phyloP scores from a whole-genome alignment of 2,329 filamentous ascomycete species.

The Nigrograna mackinnonii region DNA sequence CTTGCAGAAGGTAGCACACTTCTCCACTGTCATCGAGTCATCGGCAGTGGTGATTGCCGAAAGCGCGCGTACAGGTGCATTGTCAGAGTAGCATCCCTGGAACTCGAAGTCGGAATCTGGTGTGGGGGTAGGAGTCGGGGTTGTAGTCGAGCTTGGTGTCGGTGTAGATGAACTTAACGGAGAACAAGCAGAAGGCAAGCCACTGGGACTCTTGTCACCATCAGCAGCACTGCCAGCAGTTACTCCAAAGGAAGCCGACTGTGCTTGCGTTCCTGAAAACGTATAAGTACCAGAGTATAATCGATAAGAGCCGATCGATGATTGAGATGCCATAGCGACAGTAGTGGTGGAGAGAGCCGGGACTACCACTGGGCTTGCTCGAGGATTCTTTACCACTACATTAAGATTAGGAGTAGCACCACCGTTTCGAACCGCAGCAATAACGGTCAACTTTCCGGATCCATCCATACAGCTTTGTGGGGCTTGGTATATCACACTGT shows the following conservation, averaged over 20 bases:
- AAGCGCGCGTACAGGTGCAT: conserved; percentile 15
- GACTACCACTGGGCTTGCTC: conserved; percentile 20
- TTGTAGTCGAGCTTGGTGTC: not conserved
- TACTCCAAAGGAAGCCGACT: conserved; percentile 22
- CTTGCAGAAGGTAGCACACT: conserved; percentile 22
- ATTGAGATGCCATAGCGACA: conserved; percentile 25
- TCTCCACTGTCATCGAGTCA: conserved; percentile 21
- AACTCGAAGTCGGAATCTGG: conserved; percentile 11
- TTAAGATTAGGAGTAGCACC: conserved; percentile 16
- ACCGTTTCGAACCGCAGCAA: conserved; percentile 26
- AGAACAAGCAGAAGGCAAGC: conserved; percentile 17
- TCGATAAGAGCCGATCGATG: conserved; percentile 24
- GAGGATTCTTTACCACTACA: conserved; percentile 24
- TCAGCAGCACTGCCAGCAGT: conserved; percentile 20
- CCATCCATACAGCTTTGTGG: conserved; percentile 59
- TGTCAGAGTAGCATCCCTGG: conserved; percentile 27
- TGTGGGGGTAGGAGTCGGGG: conserved; percentile 5
- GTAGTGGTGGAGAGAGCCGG: conserved; percentile 25
- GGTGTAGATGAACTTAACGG: conserved; percentile 11
- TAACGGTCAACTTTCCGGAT: conserved; percentile 20
- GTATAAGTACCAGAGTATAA: conserved; percentile 26
- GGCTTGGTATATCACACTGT: conserved; percentile 58
- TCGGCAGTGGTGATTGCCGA: conserved; percentile 10
- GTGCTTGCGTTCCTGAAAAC: conserved; percentile 14
- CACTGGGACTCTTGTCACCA: conserved; percentile 18